Conservation (phyloP, 306 rosid genomes). For the Glycine latifolia region DNA sequence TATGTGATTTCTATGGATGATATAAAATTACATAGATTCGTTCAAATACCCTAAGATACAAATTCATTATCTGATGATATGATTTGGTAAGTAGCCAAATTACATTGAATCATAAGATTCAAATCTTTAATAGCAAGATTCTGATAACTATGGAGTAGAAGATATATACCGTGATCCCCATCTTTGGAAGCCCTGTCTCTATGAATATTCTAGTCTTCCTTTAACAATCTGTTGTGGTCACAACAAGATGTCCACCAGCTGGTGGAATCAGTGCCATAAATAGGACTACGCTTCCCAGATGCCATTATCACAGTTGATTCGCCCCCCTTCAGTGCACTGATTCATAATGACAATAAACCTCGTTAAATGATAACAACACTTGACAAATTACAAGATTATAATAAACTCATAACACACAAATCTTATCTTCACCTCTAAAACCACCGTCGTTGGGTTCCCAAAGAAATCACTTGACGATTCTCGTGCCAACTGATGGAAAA, state of each 20-base stretch:
- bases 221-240: constrained; percentile 95
- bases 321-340: constrained; percentile 94
- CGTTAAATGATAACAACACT: constrained; percentile 29
- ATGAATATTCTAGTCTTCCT: constrained; percentile 94
- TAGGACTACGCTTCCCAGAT: constrained; percentile 87
- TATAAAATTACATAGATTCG: no score
- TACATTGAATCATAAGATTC: no score
- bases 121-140: not conserved
- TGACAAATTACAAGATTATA: not conserved
- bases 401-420: constrained; percentile 42
- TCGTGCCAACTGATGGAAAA: constrained; percentile 47
- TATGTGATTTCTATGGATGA: no score
- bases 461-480: constrained; percentile 77
- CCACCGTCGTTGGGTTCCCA: constrained; percentile 93
- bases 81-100: no score
- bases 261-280: constrained; percentile 84
- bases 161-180: constrained; percentile 82
- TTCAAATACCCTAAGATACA: no score
- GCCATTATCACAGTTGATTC: constrained; percentile 91
- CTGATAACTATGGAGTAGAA: not conserved
- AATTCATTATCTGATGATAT: no score
- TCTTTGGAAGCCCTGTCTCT: constrained; percentile 83
- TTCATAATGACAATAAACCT: constrained; percentile 37
- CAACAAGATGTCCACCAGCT: constrained; percentile 88
- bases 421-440: constrained; percentile 94